Evolutionary conservation across 805 yeast genomes (phyloP).

Genomic region (Blastobotrys americana): DNA sequence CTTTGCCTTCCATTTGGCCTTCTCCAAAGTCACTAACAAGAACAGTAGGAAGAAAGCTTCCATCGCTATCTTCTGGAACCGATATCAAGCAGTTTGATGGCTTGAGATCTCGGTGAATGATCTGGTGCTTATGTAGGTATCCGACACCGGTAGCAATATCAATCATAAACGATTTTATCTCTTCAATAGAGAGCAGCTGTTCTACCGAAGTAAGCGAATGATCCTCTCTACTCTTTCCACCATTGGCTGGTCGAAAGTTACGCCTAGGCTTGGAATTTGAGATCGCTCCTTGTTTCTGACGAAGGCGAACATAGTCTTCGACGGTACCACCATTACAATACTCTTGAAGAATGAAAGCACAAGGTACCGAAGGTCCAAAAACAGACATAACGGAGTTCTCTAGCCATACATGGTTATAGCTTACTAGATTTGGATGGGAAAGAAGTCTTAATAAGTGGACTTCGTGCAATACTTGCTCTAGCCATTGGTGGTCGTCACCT

Average conservation of each 20-base stretch:
- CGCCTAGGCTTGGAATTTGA: not conserved
- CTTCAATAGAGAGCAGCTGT: slow-evolving; percentile 40
- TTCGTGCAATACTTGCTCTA: slow-evolving; percentile 65
- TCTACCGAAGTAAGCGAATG: not conserved
- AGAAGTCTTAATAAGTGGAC: slow-evolving; percentile 56
- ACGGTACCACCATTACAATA: slow-evolving; percentile 85
- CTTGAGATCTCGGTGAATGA: slow-evolving; percentile 82
- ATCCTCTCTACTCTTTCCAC: not conserved
- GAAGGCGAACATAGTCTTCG: slow-evolving; percentile 49
- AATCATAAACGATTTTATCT: slow-evolving; percentile 58
- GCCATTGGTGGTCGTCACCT: slow-evolving; percentile 65
- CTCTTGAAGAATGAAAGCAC: slow-evolving; percentile 76
- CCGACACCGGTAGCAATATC: slow-evolving; percentile 66
- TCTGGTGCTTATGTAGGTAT: slow-evolving; percentile 64
- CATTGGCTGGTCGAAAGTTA: not conserved
- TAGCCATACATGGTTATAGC: slow-evolving; percentile 88
- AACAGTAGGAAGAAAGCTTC: slow-evolving; percentile 48
- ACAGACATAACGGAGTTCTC: slow-evolving; percentile 52
- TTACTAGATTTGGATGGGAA: slow-evolving; percentile 57
- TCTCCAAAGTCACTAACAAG: slow-evolving; percentile 88
- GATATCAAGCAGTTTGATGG: slow-evolving; percentile 76
- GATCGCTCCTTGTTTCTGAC: slow-evolving; percentile 1
- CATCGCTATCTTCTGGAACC: slow-evolving; percentile 15
- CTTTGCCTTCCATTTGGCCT: slow-evolving; percentile 64
- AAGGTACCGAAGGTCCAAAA: slow-evolving; percentile 57